These are phyloP conservation scores for Thelonectria blattea DNA, from an alignment of 2,329 filamentous ascomycete genomes.

Conservation along the genomic window DNA sequence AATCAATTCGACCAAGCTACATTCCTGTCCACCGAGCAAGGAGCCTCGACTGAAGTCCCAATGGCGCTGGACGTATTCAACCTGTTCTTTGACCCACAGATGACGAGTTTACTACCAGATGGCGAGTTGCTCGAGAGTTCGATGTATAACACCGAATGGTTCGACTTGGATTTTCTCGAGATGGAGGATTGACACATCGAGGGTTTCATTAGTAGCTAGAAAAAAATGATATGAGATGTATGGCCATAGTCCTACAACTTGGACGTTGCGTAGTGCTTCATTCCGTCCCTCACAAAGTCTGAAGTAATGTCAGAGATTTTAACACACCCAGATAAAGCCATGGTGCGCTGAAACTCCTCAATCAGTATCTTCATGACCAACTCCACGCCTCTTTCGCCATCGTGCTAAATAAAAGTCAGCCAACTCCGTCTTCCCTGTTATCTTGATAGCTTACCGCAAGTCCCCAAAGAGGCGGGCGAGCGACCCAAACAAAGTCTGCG, in stretches of 20 bases:
- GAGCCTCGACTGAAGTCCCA: background rate
- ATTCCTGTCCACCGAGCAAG: too few relatives aligned
- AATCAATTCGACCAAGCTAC: background rate
- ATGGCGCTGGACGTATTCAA: conserved; percentile 12
- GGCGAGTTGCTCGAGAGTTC: conserved; percentile 3
- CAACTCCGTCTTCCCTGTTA: too few relatives aligned
- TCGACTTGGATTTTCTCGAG: conserved; percentile 4
- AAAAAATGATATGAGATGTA: too few relatives aligned
- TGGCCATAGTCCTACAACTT: conserved; percentile 2
- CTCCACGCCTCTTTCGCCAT: conserved; percentile 14
- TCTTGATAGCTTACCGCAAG: conserved; percentile 8
- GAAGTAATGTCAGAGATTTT: conserved; percentile 13
- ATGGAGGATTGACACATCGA: background rate
- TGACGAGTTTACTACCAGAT: background rate
- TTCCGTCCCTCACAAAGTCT: background rate
- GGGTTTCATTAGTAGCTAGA: too few relatives aligned
- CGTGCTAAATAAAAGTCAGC: background rate
- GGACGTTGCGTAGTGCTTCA: background rate
- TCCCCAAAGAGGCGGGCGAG: conserved; percentile 15
- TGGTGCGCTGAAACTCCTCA: conserved; percentile 17
- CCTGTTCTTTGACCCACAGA: conserved; percentile 16
- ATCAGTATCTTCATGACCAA: conserved; percentile 14
- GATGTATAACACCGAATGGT: background rate
- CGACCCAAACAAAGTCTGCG: conserved; percentile 20
- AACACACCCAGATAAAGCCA: conserved; percentile 10